Conservation (phyloP, 371 early-diverging fungal genomes). For the Apophysomyces ossiformis region DNA sequence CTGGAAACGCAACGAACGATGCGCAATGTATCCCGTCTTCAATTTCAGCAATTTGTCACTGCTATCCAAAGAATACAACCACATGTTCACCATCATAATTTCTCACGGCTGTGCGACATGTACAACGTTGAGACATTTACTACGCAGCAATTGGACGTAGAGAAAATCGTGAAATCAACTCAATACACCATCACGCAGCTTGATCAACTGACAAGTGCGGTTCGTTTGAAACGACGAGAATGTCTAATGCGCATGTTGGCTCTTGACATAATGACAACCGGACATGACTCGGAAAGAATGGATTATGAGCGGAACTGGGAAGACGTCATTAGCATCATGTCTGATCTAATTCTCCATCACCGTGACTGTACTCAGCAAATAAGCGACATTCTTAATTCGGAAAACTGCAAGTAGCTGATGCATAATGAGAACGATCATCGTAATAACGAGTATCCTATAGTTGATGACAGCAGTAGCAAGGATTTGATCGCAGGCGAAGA, state of each 20-base stretch:
- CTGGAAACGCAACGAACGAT: slow-evolving; percentile 15
- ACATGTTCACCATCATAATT: slow-evolving; percentile 30
- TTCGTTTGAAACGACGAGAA: slow-evolving; percentile 46
- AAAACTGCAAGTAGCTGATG: slow-evolving; percentile 11
- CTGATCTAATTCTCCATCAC: slow-evolving; percentile 23
- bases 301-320: slow-evolving; percentile 44
- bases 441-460: slow-evolving; percentile 2
- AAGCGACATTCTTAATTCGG: background rate
- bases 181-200: slow-evolving; percentile 15
- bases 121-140: slow-evolving; percentile 35
- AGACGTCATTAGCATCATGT: slow-evolving; percentile 31
- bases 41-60: slow-evolving; percentile 23
- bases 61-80: slow-evolving; percentile 29
- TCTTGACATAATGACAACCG: slow-evolving; percentile 47
- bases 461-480: slow-evolving; percentile 4
- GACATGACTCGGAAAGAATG: slow-evolving; percentile 27
- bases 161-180: background rate
- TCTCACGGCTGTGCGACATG: slow-evolving; percentile 45
- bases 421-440: background rate
- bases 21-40: slow-evolving; percentile 12
- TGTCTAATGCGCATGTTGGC: slow-evolving; percentile 47
- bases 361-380: slow-evolving; percentile 23
- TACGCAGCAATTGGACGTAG: background rate
- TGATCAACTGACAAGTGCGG: slow-evolving; percentile 24
- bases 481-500: slow-evolving; percentile 9